These are phyloP conservation scores for Alternaria brassicae DNA, from an alignment of 2,329 filamentous ascomycete genomes.

Conservation along the genomic window DNA sequence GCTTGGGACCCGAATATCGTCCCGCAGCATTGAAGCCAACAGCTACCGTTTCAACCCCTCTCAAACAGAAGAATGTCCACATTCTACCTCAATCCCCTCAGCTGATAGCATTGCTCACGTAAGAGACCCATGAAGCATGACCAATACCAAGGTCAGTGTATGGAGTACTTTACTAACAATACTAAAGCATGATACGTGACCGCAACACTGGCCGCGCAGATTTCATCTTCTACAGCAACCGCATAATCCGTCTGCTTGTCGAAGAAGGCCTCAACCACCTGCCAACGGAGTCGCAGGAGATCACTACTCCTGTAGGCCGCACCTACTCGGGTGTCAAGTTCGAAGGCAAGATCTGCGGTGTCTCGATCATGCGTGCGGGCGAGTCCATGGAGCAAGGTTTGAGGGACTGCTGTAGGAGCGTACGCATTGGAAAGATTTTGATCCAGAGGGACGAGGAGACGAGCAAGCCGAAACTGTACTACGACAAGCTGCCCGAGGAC, in stretches of 20 bases:
- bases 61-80: constrained; percentile 85
- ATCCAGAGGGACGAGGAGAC: constrained; percentile 98
- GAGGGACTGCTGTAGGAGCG: constrained; percentile 95
- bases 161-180: constrained; percentile 10
- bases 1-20: constrained; percentile 81
- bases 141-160: background rate
- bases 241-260: constrained; percentile 94
- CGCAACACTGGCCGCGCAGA: constrained; percentile 88
- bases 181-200: constrained; percentile 86
- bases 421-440: constrained; percentile 96
- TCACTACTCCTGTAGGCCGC: constrained; percentile 89
- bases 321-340: constrained; percentile 92
- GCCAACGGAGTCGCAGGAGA: constrained; percentile 84
- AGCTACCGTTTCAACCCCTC: constrained; percentile 85
- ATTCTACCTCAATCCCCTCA: constrained; percentile 93
- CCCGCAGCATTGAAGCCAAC: constrained; percentile 79
- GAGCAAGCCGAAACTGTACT: constrained; percentile 88
- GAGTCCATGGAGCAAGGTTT: constrained; percentile 99
- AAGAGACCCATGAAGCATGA: constrained; percentile 56
- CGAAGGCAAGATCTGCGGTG: constrained; percentile 97
- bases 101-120: constrained; percentile 97
- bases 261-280: constrained; percentile 98
- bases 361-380: constrained; percentile 97
- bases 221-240: constrained; percentile 99
- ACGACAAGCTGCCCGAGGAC: constrained; percentile 95